These are phyloP conservation scores for Termitomyces sp. DNA, from an alignment of 768 basidiomycete species.

Conservation along the genomic window DNA sequence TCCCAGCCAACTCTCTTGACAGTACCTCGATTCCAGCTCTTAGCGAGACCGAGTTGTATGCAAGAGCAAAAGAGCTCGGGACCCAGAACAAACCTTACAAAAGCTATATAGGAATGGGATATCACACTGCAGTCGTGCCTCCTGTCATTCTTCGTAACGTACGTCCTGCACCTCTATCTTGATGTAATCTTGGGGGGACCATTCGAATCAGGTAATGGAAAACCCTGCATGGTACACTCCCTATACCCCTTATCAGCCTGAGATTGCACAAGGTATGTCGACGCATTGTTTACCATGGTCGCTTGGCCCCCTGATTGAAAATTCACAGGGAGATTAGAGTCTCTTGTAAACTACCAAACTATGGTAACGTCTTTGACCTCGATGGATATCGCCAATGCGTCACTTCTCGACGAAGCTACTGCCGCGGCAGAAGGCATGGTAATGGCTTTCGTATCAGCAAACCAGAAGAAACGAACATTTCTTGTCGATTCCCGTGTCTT, in stretches of 20 bases:
- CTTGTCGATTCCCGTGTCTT: slow-evolving; percentile 79
- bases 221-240: slow-evolving; percentile 99
- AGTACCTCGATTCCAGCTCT: slow-evolving; percentile 67
- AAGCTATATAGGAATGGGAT: slow-evolving; percentile 98
- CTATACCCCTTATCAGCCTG: slow-evolving; percentile 94
- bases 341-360: slow-evolving; percentile 93
- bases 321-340: slow-evolving; percentile 82
- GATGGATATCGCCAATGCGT: slow-evolving; percentile 96
- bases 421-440: slow-evolving; percentile 97
- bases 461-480: slow-evolving; percentile 76
- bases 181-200: not conserved
- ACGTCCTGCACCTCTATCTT: slow-evolving; percentile 16
- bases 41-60: slow-evolving; percentile 82
- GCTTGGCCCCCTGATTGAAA: not conserved
- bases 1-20: slow-evolving; percentile 54
- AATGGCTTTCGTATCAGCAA: slow-evolving; percentile 72
- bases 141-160: slow-evolving; percentile 93
- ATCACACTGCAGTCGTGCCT: slow-evolving; percentile 92
- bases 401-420: slow-evolving; percentile 90
- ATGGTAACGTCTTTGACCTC: slow-evolving; percentile 93
- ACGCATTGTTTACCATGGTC: not conserved
- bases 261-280: slow-evolving; percentile 88
- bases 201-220: slow-evolving; percentile 63
- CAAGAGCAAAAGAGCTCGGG: slow-evolving; percentile 73
- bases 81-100: slow-evolving; percentile 74